Evolutionary conservation across 176 grass and related monocot species (phyloP).

Genomic region (Musa beccarii): DNA sequence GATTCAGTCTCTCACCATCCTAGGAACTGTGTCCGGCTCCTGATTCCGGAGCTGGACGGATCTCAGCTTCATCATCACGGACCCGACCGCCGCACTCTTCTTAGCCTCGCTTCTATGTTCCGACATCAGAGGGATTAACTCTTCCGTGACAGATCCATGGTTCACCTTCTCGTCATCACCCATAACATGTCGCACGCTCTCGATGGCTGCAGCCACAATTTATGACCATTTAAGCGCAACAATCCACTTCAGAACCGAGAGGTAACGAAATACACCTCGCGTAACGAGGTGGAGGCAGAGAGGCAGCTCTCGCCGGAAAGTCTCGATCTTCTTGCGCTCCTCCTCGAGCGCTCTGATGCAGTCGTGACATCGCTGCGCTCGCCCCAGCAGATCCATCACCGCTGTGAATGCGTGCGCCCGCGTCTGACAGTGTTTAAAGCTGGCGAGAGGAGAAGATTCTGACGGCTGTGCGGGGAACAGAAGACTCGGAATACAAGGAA

Average conservation of each 20-base stretch:
- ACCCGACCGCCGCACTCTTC: background rate
- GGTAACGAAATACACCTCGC: conserved; percentile 13
- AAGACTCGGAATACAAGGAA: background rate
- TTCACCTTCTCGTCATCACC: conserved; percentile 35
- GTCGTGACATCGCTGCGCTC: conserved; percentile 11
- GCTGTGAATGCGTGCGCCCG: background rate
- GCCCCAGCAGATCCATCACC: background rate
- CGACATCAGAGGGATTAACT: conserved; percentile 80
- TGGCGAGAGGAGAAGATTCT: background rate
- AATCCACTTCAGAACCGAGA: background rate
- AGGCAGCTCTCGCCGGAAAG: conserved; percentile 79
- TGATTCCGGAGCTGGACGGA: conserved; percentile 70
- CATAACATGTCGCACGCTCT: conserved; percentile 46
- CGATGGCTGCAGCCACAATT: conserved; percentile 39
- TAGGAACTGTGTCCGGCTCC: background rate
- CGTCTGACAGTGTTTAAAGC: too few species aligned
- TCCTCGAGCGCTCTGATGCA: conserved; percentile 69
- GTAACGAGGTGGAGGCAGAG: conserved; percentile 80
- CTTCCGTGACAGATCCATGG: conserved; percentile 59
- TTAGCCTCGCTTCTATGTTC: conserved; percentile 9
- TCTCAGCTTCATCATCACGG: conserved; percentile 25
- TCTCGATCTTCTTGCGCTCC: conserved; percentile 69
- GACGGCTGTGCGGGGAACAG: background rate
- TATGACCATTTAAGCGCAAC: background rate
- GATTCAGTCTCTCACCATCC: background rate